Percentiles rank a stretch among this genome's conserved stretches.
These are phyloP conservation scores for Geranium incanum DNA, from an alignment of 441 rosid genomes.

Conservation along the genomic window DNA sequence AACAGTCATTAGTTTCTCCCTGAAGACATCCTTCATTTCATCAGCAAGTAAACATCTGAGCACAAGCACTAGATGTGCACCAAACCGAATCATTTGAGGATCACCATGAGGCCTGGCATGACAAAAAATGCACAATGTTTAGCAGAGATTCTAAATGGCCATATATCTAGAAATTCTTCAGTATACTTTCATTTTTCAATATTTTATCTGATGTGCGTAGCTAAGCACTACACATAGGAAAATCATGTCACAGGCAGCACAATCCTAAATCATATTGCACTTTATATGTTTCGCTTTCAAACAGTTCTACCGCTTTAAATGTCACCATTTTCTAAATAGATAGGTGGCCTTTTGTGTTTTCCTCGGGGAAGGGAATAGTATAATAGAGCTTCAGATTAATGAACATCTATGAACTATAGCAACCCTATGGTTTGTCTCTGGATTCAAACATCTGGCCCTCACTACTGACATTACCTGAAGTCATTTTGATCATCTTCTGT, in stretches of 20 bases:
- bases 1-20: constrained; percentile 76
- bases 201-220: neutral
- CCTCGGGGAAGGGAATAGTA: neutral
- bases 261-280: neutral
- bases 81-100: constrained; percentile 92
- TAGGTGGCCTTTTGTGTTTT: neutral
- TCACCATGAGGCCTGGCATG: constrained; percentile 87
- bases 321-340: neutral
- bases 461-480: constrained; percentile 49
- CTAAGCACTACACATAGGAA: neutral
- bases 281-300: constrained; percentile 2
- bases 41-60: constrained; percentile 69
- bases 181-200: neutral
- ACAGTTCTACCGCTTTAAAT: neutral
- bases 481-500: constrained; percentile 70
- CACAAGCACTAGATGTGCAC: constrained; percentile 93
- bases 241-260: neutral
- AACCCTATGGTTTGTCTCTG: neutral
- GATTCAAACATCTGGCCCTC: neutral
- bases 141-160: constrained; percentile 10
- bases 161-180: neutral
- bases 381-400: neutral
- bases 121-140: constrained; percentile 23
- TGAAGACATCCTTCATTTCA: constrained; percentile 64
- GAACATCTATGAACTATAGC: neutral